Base-by-base conservation (phyloP, 108 stramenopile species). In the Skeletonema menzelii region DNA sequence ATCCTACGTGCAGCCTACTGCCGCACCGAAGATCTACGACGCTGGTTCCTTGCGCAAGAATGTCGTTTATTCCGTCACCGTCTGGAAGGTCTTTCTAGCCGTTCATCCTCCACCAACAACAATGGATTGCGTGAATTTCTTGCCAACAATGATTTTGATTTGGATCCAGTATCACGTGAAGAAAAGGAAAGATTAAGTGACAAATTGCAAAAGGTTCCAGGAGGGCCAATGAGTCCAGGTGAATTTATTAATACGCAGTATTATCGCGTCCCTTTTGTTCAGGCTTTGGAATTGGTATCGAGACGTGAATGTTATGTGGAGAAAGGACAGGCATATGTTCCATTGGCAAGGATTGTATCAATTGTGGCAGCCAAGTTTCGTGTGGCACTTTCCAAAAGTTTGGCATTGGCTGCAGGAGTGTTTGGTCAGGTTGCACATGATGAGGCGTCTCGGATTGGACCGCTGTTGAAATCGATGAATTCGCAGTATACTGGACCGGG, bases 1-100 rank as follows among this genome's bases (percentile, higher is more conserved):
- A 97, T 99, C 34, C 82, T 99, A 27, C 84, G 98, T 19, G 83
- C 97, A 10, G 97, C 97, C 40, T 97, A 97, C 82, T 97, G 96
- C 84, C 92, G 89, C 24, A 82, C 85, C 12, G 96, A 97, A 66
- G 94, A 97, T 55, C 65, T 92, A 31, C 82, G 96, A 27, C 89
- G 94, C 22, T 97, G 96, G 96, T 93, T 97, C 77, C 75, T 97
- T 30, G 58, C 85, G 4, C 92, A 95, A 69, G 96, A 98, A 70
- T 80, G 86, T 30, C 77, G 74, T 19, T 82, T 98, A 34, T 93
- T 97, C 76, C 80, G 84, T 65, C 77, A 86, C 80, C 96, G 98
- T n/a, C 84, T 99, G 17, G 92, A 91, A 56, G 63, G 72, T 47
- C 76, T 86, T n/a, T 55, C 65, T 2, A 27, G 26, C 37, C 49